These are phyloP conservation scores for Cytospora leucostoma DNA, from an alignment of 2,329 filamentous ascomycete species.

Conservation along the genomic window DNA sequence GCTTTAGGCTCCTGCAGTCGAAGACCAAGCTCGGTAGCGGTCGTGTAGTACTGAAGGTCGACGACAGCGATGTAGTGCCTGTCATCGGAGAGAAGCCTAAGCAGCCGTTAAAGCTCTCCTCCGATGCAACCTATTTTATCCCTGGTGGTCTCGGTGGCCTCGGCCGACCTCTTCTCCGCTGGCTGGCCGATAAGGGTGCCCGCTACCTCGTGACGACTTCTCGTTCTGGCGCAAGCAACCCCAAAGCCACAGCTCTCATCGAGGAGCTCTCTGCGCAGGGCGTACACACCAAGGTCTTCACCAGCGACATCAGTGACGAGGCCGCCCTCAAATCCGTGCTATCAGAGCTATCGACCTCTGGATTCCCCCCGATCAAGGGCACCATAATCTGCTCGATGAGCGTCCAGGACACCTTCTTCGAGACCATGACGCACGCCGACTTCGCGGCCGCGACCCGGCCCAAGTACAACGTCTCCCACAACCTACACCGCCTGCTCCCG, in stretches of 20 bases:
- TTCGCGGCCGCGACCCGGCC: constrained; percentile 33
- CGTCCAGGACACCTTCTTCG: constrained; percentile 36
- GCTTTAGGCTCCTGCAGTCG: constrained; percentile 6
- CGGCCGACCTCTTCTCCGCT: constrained; percentile 3
- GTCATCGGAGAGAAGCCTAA: not conserved
- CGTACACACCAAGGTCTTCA: constrained; percentile 6
- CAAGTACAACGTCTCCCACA: constrained; percentile 34
- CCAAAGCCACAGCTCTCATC: constrained; percentile 1
- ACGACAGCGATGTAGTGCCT: not conserved
- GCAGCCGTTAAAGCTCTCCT: not conserved
- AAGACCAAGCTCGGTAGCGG: constrained; percentile 5
- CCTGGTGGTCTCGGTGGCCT: constrained; percentile 11
- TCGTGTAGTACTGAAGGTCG: constrained; percentile 3
- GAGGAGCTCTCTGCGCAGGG: not conserved
- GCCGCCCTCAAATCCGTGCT: not conserved
- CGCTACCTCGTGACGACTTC: constrained; percentile 10
- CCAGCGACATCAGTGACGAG: constrained; percentile 9
- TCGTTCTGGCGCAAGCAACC: not conserved
- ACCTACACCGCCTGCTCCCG: constrained; percentile 35
- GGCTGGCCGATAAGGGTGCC: constrained; percentile 4
- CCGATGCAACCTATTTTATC: constrained; percentile 3
- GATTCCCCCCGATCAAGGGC: constrained; percentile 8
- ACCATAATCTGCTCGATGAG: constrained; percentile 10
- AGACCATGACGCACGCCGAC: constrained; percentile 34
- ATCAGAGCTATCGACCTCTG: not conserved